Evolutionary conservation across 768 basidiomycete genomes (phyloP), one percentile per base, ranked within the genome.

Genomic region (Naganishia vishniacii): DNA sequence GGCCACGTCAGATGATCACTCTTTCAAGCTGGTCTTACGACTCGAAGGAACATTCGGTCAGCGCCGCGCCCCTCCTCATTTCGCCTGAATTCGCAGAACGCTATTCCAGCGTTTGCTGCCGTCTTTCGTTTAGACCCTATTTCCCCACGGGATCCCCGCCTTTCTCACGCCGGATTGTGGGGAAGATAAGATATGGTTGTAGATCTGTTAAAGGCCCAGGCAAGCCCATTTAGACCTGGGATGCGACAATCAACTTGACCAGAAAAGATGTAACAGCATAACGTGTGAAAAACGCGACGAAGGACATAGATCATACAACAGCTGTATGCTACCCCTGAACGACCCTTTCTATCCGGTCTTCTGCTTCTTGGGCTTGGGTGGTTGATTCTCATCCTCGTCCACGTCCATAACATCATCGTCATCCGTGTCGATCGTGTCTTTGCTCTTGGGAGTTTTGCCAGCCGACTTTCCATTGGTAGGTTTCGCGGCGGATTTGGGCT

Each of bases 321-420:
- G 23, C 53, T n/a, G n/a, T n/a, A n/a, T n/a, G n/a, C n/a, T n/a
- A 37, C 6, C 31, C 25, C n/a, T 23, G 40, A 56, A 12, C 4
- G 20, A 23, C 20, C 9, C 53, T n/a, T 18, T 40, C 23, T 40
- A 25, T 28, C 63, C 16, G n/a, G 63, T 64, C 58, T 69, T 66
- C 64, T 71, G 72, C 67, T 75, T 74, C 70, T 73, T 74, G 63
- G 71, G 67, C 69, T 72, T 71, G 4, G 70, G 71, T 66, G 61
- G 49, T 51, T 28, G 32, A 20, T 65, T 65, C 41, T 65, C 64
- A 51, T 70, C 71, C 53, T 72, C 72, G 67, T 72, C 72, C 34
- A 69, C 70, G 59, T 72, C 71, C 20, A 67, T 68, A 65, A 69
- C 70, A 25, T 65, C 70, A 45, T 67, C 67, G 11, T 74, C 65